Evolutionary conservation across 805 yeast genomes (phyloP), one percentile per base, ranked within the genome.

Genomic region (Priceomyces fermenticarens): DNA sequence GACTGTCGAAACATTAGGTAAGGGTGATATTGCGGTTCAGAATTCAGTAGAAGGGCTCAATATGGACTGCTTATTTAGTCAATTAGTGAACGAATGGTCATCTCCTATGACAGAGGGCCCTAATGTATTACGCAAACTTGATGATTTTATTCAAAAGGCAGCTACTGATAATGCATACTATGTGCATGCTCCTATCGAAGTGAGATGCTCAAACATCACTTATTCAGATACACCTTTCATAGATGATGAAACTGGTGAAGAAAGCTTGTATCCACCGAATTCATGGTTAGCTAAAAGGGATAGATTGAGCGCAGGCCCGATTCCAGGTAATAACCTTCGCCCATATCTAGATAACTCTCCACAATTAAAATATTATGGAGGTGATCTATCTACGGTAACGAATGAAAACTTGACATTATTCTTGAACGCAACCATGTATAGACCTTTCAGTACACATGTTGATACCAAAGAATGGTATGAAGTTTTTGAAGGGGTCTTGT

Each of bases 41-140:
- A 76, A 78, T 43, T 84, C 96, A 3, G 91, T 87, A 34, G 87
- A 85, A 44, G 96, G 91, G 5, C 78, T 91, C 54, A 88, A 87
- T 62, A 88, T 91, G 96, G 98, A 93, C 67, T 93, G 98, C 61
- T 69, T 91, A 51, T 91, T 88, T 62, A 81, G 89, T 33, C 99
- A 91, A 63, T 90, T 82, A 64, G 98, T 91, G 38, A 82, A 90
- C 58, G 99, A 91, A 66, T 91, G 98, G 98, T 89, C 93, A n/a
- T 79, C 95, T 36, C 98, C 98, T 14, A 67, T 91, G 55, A 74
- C 66, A 16, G 76, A 80, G 47, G 97, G 97, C 4, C 83, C 83
- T 6, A 84, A 80, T 39, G 82, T 85, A 13, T 72, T 90, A 47
- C 57, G 63, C 32, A 71, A 82, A n/a, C 70, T 91, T 44, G 77